Evolutionary conservation across 1,284 basidiomycete species (phyloP).

Genomic region (Puccinia coronata): DNA sequence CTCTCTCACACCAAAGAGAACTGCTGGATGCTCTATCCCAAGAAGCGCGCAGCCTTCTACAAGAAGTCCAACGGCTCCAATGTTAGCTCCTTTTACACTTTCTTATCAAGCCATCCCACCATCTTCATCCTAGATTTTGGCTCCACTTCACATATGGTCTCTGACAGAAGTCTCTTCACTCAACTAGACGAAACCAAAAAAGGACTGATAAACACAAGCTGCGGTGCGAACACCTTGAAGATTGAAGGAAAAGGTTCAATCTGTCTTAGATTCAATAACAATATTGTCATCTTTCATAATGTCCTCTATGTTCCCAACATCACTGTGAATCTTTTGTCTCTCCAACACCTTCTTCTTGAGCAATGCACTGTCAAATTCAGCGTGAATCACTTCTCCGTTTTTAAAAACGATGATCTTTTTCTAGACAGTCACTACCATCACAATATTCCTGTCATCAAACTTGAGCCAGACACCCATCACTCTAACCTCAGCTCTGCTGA

Average conservation of each 20-base stretch:
- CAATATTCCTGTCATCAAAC: background rate
- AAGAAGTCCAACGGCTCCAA: too few species aligned
- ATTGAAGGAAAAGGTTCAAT: slow-evolving; percentile 12
- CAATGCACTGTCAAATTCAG: background rate
- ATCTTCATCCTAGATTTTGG: background rate
- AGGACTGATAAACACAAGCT: slow-evolving; percentile 13
- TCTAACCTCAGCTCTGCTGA: background rate
- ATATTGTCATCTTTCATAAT: background rate
- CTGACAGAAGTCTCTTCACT: background rate
- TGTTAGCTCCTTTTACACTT: background rate
- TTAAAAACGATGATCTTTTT: background rate
- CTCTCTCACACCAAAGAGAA: too few species aligned
- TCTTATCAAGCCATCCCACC: background rate
- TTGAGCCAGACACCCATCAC: background rate
- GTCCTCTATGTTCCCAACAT: slow-evolving; percentile 8
- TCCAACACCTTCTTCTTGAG: background rate
- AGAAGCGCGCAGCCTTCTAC: too few species aligned
- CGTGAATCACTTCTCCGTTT: background rate
- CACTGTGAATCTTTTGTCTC: slow-evolving; percentile 6
- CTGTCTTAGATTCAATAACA: background rate
- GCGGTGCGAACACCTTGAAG: background rate
- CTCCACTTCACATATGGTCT: background rate
- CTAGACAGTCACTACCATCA: background rate
- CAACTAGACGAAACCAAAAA: background rate
- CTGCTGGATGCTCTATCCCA: too few species aligned